Evolutionary conservation across 257 asterid species (phyloP), one percentile per base, ranked within the genome.

Genomic region (Scutellaria galericulata): DNA sequence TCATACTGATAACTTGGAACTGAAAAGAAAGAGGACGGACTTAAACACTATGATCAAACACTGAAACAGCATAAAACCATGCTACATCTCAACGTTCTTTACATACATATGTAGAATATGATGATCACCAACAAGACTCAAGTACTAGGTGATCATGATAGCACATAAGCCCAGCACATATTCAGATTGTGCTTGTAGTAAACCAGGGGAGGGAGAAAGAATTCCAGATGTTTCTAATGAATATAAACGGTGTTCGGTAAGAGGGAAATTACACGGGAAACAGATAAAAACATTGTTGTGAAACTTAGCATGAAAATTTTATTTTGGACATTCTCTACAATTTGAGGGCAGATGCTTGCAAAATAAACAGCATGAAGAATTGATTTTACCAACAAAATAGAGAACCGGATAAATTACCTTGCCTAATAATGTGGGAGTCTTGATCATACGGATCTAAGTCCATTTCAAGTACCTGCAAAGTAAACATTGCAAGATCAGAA

Each of bases 381-480:
- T 56, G 65, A 51, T 41, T 54, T 72, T 13, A 78, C 27, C 61
- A 64, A 57, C 69, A 57, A 68, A 67, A 66, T 20, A 63, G 58
- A 64, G 75, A 56, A 69, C 59, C 40, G 41, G 66, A 75, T 14
- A 67, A 68, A 56, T 70, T 80, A 92, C 99, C 98, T 84, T 75
- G 89, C 74, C 65, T 79, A 41, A 71, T 54, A 57, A 73, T 60
- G 63, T 69, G 71, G 50, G 80, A 73, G 75, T 86, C 97, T 78
- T 83, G 89, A 77, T 92, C 90, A 64, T 74, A 75, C 63, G 96
- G 97, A 76, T 86, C 94, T 62, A 95, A 87, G 87, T 92, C 99
- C 98, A 90, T 87, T 57, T 90, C 97, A 70, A 92, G 92, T 83
- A 95, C 84, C 99, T 95, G 96, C 66, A 82, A 41, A 80, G 64